These are phyloP conservation scores for Penicillium olsonii DNA, from an alignment of 2,329 filamentous ascomycete species.

Conservation along the genomic window DNA sequence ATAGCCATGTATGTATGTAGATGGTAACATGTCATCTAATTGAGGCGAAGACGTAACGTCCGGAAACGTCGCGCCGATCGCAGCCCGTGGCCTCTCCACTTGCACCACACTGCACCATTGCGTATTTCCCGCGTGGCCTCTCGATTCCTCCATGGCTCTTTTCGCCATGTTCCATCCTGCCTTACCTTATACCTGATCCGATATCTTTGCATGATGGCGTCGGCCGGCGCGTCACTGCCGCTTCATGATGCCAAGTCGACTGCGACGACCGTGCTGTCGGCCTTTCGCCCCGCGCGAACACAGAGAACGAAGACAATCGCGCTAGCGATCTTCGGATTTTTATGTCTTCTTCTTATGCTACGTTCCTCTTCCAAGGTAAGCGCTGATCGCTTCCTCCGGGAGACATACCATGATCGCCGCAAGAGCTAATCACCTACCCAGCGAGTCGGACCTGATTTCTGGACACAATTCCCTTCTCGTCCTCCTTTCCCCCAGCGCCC, in stretches of 20 bases:
- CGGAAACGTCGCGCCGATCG: constrained; percentile 17
- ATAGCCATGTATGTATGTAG: too few species aligned
- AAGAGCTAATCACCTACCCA: constrained; percentile 15
- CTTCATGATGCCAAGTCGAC: constrained; percentile 28
- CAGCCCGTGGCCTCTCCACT: constrained; percentile 10
- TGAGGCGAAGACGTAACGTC: constrained; percentile 2
- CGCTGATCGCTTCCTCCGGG: constrained; percentile 10
- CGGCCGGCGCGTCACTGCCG: constrained; percentile 25
- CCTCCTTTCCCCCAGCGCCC: constrained; percentile 31
- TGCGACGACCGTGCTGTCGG: constrained; percentile 22
- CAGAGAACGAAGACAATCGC: constrained; percentile 28
- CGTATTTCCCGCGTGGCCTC: constrained; percentile 23
- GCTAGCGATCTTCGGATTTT: constrained; percentile 22
- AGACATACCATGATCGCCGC: constrained; percentile 2
- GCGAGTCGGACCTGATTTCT: constrained; percentile 31
- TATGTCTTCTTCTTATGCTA: constrained; percentile 26
- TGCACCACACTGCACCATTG: constrained; percentile 9
- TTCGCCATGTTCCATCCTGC: constrained; percentile 4
- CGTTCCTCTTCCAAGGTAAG: constrained; percentile 23
- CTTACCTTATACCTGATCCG: background rate
- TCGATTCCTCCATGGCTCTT: constrained; percentile 1
- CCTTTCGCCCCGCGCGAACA: constrained; percentile 28
- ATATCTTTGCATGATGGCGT: constrained; percentile 26
- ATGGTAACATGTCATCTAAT: background rate
- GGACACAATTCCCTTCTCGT: constrained; percentile 36